These are phyloP conservation scores for Cercospora citrullina DNA, from an alignment of 2,329 filamentous ascomycete genomes.

Conservation along the genomic window DNA sequence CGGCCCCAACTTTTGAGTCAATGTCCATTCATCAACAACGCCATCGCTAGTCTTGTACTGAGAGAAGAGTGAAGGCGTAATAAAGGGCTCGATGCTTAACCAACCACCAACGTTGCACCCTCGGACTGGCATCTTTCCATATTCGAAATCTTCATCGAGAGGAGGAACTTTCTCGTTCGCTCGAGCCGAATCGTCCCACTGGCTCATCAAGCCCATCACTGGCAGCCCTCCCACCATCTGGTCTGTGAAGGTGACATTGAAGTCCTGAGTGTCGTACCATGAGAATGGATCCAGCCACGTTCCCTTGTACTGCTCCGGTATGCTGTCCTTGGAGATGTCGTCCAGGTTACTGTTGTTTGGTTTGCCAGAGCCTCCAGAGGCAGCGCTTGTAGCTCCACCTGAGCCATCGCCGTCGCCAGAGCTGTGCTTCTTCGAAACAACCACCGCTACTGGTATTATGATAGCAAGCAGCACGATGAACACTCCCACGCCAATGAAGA, in stretches of 20 bases:
- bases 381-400: slow-evolving; percentile 21
- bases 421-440: slow-evolving; percentile 47
- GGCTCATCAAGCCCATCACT: slow-evolving; percentile 81
- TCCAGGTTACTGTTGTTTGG: slow-evolving; percentile 50
- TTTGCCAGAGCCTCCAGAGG: slow-evolving; percentile 30
- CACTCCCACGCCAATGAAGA: slow-evolving; percentile 43
- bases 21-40: slow-evolving; percentile 85
- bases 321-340: slow-evolving; percentile 45
- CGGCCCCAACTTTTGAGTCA: slow-evolving; percentile 69
- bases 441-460: slow-evolving; percentile 50
- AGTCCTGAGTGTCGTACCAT: slow-evolving; percentile 86
- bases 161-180: slow-evolving; percentile 80
- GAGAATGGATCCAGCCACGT: slow-evolving; percentile 84
- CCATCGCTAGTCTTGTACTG: slow-evolving; percentile 60
- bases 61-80: slow-evolving; percentile 86
- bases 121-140: slow-evolving; percentile 74
- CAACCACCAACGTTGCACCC: slow-evolving; percentile 94
- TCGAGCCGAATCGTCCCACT: slow-evolving; percentile 79
- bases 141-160: slow-evolving; percentile 75
- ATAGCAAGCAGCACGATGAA: slow-evolving; percentile 47
- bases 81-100: slow-evolving; percentile 92
- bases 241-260: slow-evolving; percentile 92
- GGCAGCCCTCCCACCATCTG: slow-evolving; percentile 82
- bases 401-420: slow-evolving; percentile 26
- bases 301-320: slow-evolving; percentile 63